Base-by-base conservation (phyloP, 2,329 filamentous ascomycete genomes). In the Ophiocordyceps camponoti-floridani region DNA sequence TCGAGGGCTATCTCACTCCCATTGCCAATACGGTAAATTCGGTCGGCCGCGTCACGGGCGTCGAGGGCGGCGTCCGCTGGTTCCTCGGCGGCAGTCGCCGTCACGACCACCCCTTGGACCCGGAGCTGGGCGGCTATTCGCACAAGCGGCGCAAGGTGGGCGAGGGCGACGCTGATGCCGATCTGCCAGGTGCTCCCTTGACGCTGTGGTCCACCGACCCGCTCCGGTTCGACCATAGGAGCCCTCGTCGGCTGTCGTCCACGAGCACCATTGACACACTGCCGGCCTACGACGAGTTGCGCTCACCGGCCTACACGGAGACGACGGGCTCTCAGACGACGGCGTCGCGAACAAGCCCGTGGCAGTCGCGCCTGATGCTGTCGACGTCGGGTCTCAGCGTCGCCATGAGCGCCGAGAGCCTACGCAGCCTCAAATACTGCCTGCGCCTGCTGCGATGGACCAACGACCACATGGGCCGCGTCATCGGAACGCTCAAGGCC, bases 331-430 rank as follows among this genome's bases (percentile, higher is more conserved):
- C 51, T 14, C 52, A 62, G 23, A 3, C 23, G 38, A 51, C 48
- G 44, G 50, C 51, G 1, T 55, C 59, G 2, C 54, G 57, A 19
- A 48, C 52, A 9, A 49, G 54, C 18, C 58, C 69, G 55, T 93
- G 87, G 86, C 84, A 84, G 48, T 84, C 83, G 11, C 79, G 87
- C 13, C 68, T 95, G 16, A 83, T 94, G 51, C 84, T 94, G 58
- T 88, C 85, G 5, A 95, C 89, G 0, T 94, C 87, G 1, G 89
- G 87, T 0, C 72, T 96, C 1, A 87, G 87, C 50, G 81, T 94
- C 14, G 87, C 91, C 1, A 86, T 98, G 73, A 93, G 83, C 54
- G 82, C 93, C 16, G 82, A 91, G 55, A 94, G 85, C 19, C 66
- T 95, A 9, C 76, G 79, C 44, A 91, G 82, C 48, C 66, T 98